Percentiles rank a stretch among this genome's conserved stretches.
Evolutionary conservation across 148 eudicot genomes (phyloP).

Genomic region (Oxyria digyna): DNA sequence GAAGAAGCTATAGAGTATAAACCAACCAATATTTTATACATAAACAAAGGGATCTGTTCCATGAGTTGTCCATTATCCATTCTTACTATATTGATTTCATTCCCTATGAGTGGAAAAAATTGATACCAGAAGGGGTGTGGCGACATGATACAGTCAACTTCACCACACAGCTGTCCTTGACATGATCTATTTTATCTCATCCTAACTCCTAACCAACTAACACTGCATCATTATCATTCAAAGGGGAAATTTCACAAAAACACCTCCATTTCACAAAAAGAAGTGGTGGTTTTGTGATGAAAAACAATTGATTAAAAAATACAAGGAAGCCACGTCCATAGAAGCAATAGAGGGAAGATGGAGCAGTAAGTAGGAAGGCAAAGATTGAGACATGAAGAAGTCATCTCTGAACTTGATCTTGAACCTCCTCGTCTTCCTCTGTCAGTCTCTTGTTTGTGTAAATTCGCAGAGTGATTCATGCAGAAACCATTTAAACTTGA

Average conservation of each 20-base stretch:
- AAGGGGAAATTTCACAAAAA: no score
- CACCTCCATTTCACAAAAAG: no score
- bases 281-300: no score
- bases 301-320: not conserved
- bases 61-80: not conserved
- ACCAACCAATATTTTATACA: not conserved
- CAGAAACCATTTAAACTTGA: constrained; percentile 20
- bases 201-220: not conserved
- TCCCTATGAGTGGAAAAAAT: not conserved
- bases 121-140: no score
- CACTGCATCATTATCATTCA: not conserved
- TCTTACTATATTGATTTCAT: not conserved
- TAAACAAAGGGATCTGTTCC: not conserved
- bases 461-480: constrained; percentile 61
- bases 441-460: constrained; percentile 14
- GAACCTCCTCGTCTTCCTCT: constrained; percentile 19
- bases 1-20: no score
- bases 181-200: no score
- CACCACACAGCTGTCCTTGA: no score
- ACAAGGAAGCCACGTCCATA: not conserved
- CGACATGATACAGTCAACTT: no score
- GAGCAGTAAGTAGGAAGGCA: constrained; percentile 10
- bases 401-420: constrained; percentile 16
- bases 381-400: constrained; percentile 16
- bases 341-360: not conserved